Conservation (phyloP, 2,329 filamentous ascomycete genomes). For the Neurospora crassa region DNA sequence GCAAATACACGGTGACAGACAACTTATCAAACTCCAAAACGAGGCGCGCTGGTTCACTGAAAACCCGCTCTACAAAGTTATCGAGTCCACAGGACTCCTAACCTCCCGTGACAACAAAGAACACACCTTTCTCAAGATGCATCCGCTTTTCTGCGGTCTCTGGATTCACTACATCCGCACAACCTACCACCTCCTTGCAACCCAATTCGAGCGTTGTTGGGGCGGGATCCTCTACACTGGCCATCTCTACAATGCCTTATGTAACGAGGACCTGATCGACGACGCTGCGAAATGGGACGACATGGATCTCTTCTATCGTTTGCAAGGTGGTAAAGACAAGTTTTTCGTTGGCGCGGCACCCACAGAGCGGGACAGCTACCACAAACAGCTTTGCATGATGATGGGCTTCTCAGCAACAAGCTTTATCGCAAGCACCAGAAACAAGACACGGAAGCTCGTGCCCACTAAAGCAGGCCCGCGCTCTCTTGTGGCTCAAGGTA, state of each 20-base stretch:
- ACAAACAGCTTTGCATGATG: slow-evolving; percentile 4
- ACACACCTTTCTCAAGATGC: neutral
- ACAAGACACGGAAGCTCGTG: slow-evolving; percentile 1
- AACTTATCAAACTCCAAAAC: neutral
- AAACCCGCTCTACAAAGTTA: neutral
- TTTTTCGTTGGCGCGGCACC: slow-evolving; percentile 3
- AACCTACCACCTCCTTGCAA: neutral
- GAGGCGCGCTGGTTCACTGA: neutral
- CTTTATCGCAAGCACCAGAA: slow-evolving; percentile 1
- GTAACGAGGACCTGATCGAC: neutral
- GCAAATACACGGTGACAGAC: neutral
- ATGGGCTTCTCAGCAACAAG: slow-evolving; percentile 4
- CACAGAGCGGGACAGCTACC: neutral
- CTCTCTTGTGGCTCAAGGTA: neutral
- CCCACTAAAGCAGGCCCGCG: neutral
- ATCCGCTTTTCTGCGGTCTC: slow-evolving; percentile 2
- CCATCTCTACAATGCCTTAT: slow-evolving; percentile 3
- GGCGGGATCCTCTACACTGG: slow-evolving; percentile 5
- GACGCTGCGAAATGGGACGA: slow-evolving; percentile 2
- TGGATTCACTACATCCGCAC: slow-evolving; percentile 1
- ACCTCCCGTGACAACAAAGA: neutral
- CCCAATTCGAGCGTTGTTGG: neutral
- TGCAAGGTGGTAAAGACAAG: slow-evolving; percentile 2
- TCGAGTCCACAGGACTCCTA: neutral
- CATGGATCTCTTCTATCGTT: slow-evolving; percentile 1